Evolutionary conservation across 1,284 basidiomycete species (phyloP).

Genomic region (Cronartium quercuum): DNA sequence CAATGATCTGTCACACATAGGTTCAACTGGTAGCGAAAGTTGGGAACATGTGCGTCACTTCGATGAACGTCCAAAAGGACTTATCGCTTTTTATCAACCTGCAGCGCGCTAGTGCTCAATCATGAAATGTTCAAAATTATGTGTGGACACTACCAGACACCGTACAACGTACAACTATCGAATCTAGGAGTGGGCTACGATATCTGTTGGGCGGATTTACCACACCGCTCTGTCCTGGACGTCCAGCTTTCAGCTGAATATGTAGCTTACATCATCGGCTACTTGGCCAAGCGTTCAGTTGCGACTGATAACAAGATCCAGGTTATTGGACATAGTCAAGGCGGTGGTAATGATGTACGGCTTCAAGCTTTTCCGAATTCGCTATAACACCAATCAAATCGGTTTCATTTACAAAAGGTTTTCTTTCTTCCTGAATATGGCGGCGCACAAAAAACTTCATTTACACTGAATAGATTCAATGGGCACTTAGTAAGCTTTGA

Average conservation of each 20-base stretch:
- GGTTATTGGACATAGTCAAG: slow-evolving; percentile 49
- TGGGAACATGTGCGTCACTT: slow-evolving; percentile 10
- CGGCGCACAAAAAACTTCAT: neutral
- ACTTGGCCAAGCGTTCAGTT: slow-evolving; percentile 43
- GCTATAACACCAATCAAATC: neutral
- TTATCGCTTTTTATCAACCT: neutral
- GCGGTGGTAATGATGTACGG: slow-evolving; percentile 42
- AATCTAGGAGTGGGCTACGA: slow-evolving; percentile 45
- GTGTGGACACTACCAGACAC: slow-evolving; percentile 15
- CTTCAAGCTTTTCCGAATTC: slow-evolving; percentile 46
- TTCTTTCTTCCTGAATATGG: slow-evolving; percentile 1
- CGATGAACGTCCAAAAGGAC: neutral
- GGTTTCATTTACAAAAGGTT: neutral
- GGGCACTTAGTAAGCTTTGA: slow-evolving; percentile 27
- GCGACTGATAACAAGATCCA: slow-evolving; percentile 45
- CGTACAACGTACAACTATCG: slow-evolving; percentile 42
- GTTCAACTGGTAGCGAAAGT: slow-evolving; percentile 11
- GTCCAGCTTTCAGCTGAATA: slow-evolving; percentile 47
- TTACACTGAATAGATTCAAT: slow-evolving; percentile 12
- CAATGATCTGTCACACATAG: neutral
- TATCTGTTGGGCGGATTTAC: slow-evolving; percentile 48
- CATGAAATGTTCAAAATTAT: neutral
- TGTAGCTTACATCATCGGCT: slow-evolving; percentile 47
- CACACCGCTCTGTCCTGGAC: slow-evolving; percentile 44
- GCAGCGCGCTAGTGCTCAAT: neutral